Evolutionary conservation across 345 rosid genomes (phyloP).

Genomic region (Salix koriyanagi): DNA sequence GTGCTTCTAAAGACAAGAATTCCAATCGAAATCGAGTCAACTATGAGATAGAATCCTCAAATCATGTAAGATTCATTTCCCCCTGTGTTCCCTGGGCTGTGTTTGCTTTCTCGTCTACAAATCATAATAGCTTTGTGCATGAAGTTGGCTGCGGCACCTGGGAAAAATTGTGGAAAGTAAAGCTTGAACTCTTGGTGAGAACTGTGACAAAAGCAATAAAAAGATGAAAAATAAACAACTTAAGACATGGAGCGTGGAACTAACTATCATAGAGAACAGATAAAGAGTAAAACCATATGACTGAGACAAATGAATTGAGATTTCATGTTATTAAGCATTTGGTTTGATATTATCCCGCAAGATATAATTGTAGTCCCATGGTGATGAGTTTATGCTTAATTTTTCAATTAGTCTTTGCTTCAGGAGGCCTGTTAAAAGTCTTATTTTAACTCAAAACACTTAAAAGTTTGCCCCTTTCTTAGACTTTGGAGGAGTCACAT

Average conservation of each 20-base stretch:
- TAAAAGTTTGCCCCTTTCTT: not conserved
- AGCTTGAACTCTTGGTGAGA: not conserved
- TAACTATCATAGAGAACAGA: not conserved
- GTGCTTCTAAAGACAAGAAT: constrained; percentile 20
- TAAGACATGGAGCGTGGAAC: not conserved
- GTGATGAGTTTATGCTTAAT: not conserved
- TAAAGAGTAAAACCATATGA: not conserved
- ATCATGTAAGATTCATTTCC: not conserved
- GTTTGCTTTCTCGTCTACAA: not conserved
- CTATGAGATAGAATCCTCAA: constrained; percentile 4
- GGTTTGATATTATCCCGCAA: not conserved
- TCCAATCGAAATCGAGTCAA: constrained; percentile 4
- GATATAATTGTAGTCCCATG: not conserved
- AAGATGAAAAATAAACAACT: not conserved
- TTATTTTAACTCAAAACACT: not conserved
- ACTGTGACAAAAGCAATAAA: not conserved
- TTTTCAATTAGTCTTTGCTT: not conserved
- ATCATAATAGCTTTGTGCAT: not conserved
- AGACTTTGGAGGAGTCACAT: not conserved
- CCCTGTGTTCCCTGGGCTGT: not conserved
- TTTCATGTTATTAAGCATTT: not conserved
- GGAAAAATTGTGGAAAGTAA: not conserved
- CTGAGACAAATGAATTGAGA: not conserved
- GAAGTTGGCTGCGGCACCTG: not conserved
- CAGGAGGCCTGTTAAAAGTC: not conserved